Conservation (phyloP, 805 yeast species). For the Yarrowia sp. region DNA sequence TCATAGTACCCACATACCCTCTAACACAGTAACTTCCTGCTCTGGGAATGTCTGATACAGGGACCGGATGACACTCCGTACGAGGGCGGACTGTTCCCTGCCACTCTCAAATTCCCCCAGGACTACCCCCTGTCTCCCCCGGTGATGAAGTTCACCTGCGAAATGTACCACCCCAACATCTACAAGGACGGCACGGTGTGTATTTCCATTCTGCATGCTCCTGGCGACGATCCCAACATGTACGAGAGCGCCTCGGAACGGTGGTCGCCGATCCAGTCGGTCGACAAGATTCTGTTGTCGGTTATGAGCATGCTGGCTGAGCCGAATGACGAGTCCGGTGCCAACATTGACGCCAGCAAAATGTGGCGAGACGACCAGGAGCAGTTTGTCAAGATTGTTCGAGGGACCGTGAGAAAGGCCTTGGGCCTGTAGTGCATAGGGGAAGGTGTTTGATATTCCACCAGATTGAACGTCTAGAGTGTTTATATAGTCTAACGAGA, state of each 20-base stretch:
- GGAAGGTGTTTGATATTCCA: too few relatives aligned
- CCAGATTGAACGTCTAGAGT: too few relatives aligned
- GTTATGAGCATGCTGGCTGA: conserved; percentile 95
- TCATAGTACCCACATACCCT: too few relatives aligned
- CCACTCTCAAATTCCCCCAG: conserved; percentile 69
- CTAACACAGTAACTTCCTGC: conserved; percentile 58
- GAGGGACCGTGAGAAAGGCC: conserved; percentile 69
- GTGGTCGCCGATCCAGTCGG: conserved; percentile 98
- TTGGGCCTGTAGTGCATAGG: conserved; percentile 62
- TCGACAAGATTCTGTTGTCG: conserved; percentile 92
- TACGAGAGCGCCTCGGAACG: conserved; percentile 95
- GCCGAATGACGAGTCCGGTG: conserved; percentile 96
- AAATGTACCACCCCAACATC: conserved; percentile 90
- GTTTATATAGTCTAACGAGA: neutral
- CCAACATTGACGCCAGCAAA: conserved; percentile 79
- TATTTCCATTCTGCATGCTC: conserved; percentile 91
- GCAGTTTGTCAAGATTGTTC: conserved; percentile 70
- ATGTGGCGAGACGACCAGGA: conserved; percentile 87
- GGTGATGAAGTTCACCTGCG: conserved; percentile 73
- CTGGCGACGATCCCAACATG: conserved; percentile 96
- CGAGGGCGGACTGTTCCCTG: conserved; percentile 88
- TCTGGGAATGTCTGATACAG: conserved; percentile 84
- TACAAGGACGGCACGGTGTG: conserved; percentile 96
- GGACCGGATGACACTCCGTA: conserved; percentile 87
- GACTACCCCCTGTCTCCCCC: conserved; percentile 90